Percentiles rank a stretch among this genome's conserved stretches.
These are phyloP conservation scores for Amylostereum areolatum DNA, from an alignment of 1,284 basidiomycete species.

Conservation along the genomic window DNA sequence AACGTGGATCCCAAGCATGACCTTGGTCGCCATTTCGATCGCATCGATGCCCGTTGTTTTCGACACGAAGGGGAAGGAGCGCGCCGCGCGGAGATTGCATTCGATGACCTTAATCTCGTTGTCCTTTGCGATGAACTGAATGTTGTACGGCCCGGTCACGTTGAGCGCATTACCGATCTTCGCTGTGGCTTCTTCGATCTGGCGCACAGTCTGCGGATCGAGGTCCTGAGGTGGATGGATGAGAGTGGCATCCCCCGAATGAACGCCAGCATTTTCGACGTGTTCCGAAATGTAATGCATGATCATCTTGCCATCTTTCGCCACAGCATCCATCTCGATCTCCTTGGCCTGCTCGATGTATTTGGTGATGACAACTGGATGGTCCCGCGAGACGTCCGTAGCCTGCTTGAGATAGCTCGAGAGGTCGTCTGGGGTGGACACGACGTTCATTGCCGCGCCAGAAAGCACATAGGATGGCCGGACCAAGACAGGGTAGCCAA, in stretches of 20 bases:
- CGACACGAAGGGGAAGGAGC: constrained; percentile 98
- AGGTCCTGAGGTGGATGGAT: constrained; percentile 98
- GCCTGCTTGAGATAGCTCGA: constrained; percentile 91
- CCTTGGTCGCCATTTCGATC: constrained; percentile 97
- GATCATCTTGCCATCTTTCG: constrained; percentile 94
- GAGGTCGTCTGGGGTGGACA: constrained; percentile 89
- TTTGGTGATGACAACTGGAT: constrained; percentile 98
- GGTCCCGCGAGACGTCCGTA: constrained; percentile 94
- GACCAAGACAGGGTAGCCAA: constrained; percentile 94
- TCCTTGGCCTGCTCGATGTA: constrained; percentile 99
- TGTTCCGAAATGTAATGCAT: constrained; percentile 99
- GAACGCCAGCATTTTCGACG: constrained; percentile 98
- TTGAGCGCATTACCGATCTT: constrained; percentile 99
- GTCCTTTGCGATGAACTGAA: constrained; percentile 99
- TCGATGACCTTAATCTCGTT: constrained; percentile 99
- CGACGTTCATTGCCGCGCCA: constrained; percentile 99
- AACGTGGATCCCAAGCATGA: constrained; percentile 90
- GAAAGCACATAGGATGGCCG: constrained; percentile 97
- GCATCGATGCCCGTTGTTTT: constrained; percentile 98
- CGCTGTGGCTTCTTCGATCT: constrained; percentile 93
- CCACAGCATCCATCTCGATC: constrained; percentile 99
- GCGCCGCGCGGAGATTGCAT: constrained; percentile 95
- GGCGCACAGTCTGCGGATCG: constrained; percentile 92
- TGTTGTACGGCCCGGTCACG: constrained; percentile 98
- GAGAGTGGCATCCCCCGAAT: constrained; percentile 96